phyloP scores from a whole-genome alignment of 2,329 filamentous ascomycete species.

The Stromatinia cepivora region DNA sequence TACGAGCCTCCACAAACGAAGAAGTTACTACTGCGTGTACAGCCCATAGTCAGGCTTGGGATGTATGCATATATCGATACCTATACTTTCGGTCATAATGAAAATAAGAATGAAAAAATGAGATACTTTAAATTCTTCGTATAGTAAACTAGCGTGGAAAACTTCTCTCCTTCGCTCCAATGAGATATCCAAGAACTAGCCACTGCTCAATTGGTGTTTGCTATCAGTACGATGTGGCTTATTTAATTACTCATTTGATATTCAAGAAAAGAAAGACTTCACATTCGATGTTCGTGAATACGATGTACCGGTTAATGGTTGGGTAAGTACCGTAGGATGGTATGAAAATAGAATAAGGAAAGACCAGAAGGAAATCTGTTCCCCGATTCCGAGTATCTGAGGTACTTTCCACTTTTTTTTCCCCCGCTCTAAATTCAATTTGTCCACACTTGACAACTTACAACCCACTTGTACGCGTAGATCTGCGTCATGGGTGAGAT shows the following conservation, averaged over 20 bases:
- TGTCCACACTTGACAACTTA: not conserved
- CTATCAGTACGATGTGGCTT: not conserved
- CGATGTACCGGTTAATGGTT: not conserved
- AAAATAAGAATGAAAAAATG: not conserved
- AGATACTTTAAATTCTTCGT: not conserved
- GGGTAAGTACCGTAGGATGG: not conserved
- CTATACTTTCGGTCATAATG: not conserved
- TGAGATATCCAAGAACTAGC: not conserved
- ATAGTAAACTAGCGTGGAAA: not conserved
- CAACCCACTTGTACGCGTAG: not conserved
- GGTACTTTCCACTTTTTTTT: constrained; percentile 3
- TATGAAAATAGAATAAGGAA: not conserved
- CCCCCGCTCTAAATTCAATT: not conserved
- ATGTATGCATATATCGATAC: not conserved
- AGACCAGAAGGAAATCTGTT: not conserved
- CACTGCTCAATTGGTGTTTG: too few relatives aligned
- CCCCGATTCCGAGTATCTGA: constrained; percentile 4
- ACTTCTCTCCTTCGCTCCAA: not conserved
- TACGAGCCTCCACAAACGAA: constrained; percentile 2
- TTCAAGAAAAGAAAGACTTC: not conserved
- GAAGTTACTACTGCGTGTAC: constrained; percentile 5
- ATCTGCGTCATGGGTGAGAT: constrained; percentile 11
- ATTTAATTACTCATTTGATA: not conserved
- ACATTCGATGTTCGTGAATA: not conserved
- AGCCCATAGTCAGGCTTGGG: not conserved